These are phyloP conservation scores for Neurospora crassa DNA, from an alignment of 2,329 filamentous ascomycete genomes.

Conservation along the genomic window DNA sequence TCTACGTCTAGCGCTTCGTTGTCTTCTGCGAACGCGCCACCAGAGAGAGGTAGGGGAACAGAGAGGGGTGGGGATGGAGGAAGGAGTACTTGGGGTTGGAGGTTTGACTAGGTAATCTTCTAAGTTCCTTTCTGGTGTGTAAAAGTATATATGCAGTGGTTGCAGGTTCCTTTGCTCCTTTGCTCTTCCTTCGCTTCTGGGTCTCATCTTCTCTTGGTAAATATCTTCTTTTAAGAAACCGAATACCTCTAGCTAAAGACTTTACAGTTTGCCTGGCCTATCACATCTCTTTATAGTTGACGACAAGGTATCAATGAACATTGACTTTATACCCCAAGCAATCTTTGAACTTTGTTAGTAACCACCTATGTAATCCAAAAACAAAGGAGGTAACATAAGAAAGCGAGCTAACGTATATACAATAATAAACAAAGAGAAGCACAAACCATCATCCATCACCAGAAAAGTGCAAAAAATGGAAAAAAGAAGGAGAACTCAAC, in stretches of 20 bases:
- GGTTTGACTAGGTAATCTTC: not conserved
- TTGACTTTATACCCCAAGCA: too few relatives aligned
- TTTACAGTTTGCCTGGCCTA: not conserved
- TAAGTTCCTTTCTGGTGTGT: too few relatives aligned
- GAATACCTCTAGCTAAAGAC: not conserved
- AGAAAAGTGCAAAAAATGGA: too few relatives aligned
- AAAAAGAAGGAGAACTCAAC: too few relatives aligned
- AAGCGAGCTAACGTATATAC: too few relatives aligned
- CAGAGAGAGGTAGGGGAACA: not conserved
- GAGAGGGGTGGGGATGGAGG: not conserved
- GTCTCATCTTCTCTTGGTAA: not conserved
- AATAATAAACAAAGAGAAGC: too few relatives aligned
- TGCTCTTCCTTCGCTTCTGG: not conserved
- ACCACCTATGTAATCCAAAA: too few relatives aligned
- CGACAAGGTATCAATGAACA: too few relatives aligned
- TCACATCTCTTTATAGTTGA: too few relatives aligned
- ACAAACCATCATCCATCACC: not conserved
- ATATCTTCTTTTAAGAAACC: not conserved
- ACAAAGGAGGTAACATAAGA: too few relatives aligned
- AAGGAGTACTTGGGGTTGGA: not conserved
- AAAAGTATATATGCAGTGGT: not conserved
- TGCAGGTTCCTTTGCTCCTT: not conserved
- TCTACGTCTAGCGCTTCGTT: not conserved
- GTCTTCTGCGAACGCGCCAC: not conserved
- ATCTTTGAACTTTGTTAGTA: too few relatives aligned